Conservation (phyloP, 2,329 filamentous ascomycete genomes). For the Talaromyces sp. region DNA sequence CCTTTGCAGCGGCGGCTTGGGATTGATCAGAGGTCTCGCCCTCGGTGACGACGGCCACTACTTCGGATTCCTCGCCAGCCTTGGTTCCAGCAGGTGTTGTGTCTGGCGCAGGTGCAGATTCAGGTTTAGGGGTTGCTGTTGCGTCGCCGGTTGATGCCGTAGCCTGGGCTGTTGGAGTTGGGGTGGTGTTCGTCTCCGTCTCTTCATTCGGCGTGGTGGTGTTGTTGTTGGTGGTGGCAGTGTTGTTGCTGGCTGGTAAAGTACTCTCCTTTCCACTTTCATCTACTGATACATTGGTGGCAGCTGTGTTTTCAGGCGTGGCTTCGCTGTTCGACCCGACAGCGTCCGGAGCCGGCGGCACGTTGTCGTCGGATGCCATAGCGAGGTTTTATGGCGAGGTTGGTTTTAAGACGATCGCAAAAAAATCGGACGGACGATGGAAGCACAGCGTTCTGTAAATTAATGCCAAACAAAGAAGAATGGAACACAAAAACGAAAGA, state of each 20-base stretch:
- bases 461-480: not conserved
- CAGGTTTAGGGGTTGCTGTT: not conserved
- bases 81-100: not conserved
- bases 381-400: not conserved
- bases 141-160: not conserved
- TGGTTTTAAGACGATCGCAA: not conserved
- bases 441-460: not conserved
- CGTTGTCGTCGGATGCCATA: not conserved
- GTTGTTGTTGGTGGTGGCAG: not conserved
- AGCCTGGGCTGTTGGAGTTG: not conserved
- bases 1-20: slow-evolving; percentile 12
- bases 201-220: not conserved
- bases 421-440: not conserved
- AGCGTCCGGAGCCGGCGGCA: not conserved
- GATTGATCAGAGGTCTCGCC: not conserved
- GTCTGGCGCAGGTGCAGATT: not conserved
- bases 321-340: not conserved
- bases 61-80: not conserved
- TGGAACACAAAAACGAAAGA: not conserved
- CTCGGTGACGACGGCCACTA: not conserved
- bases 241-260: not conserved
- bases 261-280: not conserved
- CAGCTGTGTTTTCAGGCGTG: not conserved
- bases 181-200: not conserved
- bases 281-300: not conserved